phyloP scores from a whole-genome alignment of 177 flowering plant genomes.

The Vitis hybrid region DNA sequence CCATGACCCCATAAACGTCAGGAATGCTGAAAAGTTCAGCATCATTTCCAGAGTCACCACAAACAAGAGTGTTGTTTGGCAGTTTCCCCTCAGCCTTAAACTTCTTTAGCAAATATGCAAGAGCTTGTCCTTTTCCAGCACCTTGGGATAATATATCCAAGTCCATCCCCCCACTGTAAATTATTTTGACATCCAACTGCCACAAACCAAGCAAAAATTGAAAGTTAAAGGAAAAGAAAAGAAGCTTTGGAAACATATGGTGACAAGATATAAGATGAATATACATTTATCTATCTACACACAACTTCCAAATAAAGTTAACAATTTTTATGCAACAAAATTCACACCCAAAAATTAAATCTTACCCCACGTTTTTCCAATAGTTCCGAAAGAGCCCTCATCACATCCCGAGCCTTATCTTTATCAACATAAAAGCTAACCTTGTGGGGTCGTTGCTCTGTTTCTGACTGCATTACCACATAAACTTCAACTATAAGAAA shows the following conservation, averaged over 20 bases:
- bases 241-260: not conserved
- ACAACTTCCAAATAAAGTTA: not conserved
- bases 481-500: slow-evolving; percentile 7
- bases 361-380: slow-evolving; percentile 80
- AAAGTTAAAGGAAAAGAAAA: not conserved
- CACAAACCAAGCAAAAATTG: slow-evolving; percentile 5
- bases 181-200: slow-evolving; percentile 94
- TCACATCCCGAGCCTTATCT: slow-evolving; percentile 68
- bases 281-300: too few species aligned
- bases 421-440: slow-evolving; percentile 87
- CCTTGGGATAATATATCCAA: slow-evolving; percentile 90
- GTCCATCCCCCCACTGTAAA: slow-evolving; percentile 94
- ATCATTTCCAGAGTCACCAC: slow-evolving; percentile 99
- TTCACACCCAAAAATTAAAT: slow-evolving; percentile 4
- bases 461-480: slow-evolving; percentile 63
- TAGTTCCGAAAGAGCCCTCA: slow-evolving; percentile 50
- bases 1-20: slow-evolving; percentile 97
- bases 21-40: slow-evolving; percentile 96
- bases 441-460: slow-evolving; percentile 94
- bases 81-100: slow-evolving; percentile 61
- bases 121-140: slow-evolving; percentile 99
- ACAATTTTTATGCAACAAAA: not conserved
- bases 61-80: slow-evolving; percentile 82
- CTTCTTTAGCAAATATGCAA: slow-evolving; percentile 86
- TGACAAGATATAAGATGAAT: not conserved